Percentiles rank a stretch among this genome's conserved stretches.
These are phyloP conservation scores for Colletotrichum chlorophyti DNA, from an alignment of 2,329 filamentous ascomycete species.

Conservation along the genomic window DNA sequence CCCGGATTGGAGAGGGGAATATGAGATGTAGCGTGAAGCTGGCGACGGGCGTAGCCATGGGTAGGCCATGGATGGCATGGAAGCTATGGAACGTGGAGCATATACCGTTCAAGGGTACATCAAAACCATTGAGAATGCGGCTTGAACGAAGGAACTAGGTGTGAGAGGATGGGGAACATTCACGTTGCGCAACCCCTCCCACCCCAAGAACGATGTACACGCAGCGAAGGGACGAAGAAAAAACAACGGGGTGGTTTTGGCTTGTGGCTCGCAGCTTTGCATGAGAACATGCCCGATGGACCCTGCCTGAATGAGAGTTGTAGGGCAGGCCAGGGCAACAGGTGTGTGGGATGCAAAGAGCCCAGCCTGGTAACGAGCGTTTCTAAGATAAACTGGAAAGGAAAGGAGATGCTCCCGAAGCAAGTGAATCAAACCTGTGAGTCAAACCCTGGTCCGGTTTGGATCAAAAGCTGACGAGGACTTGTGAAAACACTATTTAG, in stretches of 20 bases:
- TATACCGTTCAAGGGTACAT: constrained; percentile 1
- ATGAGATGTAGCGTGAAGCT: constrained; percentile 3
- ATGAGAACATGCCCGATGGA: no score
- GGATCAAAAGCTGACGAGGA: no score
- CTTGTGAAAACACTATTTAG: no score
- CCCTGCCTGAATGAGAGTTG: no score
- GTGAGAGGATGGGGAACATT: not conserved
- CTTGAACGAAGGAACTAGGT: not conserved
- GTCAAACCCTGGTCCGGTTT: no score
- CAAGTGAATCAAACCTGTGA: no score
- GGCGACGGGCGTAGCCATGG: not conserved
- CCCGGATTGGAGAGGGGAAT: not conserved
- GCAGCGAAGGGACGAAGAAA: not conserved
- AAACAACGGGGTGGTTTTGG: constrained; percentile 17
- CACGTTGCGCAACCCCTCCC: not conserved
- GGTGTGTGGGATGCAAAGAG: no score
- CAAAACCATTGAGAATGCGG: constrained; percentile 10
- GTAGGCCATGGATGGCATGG: not conserved
- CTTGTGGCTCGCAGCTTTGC: constrained; percentile 12
- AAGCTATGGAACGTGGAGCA: not conserved
- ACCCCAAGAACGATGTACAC: constrained; percentile 2
- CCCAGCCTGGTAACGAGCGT: no score
- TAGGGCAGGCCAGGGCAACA: no score
- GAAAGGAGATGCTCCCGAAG: no score
- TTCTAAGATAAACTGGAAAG: no score